Conservation (phyloP, 2,329 filamentous ascomycete species). For the Fulvia fulva region DNA sequence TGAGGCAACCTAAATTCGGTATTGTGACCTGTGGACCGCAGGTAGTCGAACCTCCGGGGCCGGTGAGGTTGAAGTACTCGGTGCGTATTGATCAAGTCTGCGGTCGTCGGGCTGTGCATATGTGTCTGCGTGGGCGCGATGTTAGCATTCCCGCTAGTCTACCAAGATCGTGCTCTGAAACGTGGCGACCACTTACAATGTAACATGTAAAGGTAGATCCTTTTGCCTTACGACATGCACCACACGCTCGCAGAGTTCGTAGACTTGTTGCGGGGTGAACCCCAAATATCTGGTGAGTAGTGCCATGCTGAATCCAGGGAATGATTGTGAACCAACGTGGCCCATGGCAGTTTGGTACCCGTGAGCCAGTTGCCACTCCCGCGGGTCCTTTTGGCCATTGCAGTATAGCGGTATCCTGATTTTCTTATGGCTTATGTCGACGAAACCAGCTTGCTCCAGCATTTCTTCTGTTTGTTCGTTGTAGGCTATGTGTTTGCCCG, state of each 20-base stretch:
- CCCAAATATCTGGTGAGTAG: conserved; percentile 59
- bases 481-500: conserved; percentile 63
- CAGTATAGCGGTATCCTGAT: conserved; percentile 60
- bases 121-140: conserved; percentile 35
- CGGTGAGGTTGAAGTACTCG: neutral
- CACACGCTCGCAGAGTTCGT: conserved; percentile 62
- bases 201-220: conserved; percentile 55
- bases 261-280: conserved; percentile 59
- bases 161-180: neutral
- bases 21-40: no score
- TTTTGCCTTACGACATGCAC: conserved; percentile 15
- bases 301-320: conserved; percentile 28
- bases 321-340: conserved; percentile 20
- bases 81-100: conserved; percentile 13
- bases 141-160: conserved; percentile 12
- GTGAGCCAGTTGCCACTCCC: conserved; percentile 64
- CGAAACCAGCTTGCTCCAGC: conserved; percentile 70
- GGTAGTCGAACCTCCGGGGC: neutral
- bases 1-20: neutral
- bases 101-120: conserved; percentile 47
- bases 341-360: conserved; percentile 80
- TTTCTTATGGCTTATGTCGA: conserved; percentile 65
- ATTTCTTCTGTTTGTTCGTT: conserved; percentile 58
- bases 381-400: conserved; percentile 60
- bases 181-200: conserved; percentile 58